Conservation (phyloP, 1,284 basidiomycete genomes). For the Erythrobasidium hasegawianum region DNA sequence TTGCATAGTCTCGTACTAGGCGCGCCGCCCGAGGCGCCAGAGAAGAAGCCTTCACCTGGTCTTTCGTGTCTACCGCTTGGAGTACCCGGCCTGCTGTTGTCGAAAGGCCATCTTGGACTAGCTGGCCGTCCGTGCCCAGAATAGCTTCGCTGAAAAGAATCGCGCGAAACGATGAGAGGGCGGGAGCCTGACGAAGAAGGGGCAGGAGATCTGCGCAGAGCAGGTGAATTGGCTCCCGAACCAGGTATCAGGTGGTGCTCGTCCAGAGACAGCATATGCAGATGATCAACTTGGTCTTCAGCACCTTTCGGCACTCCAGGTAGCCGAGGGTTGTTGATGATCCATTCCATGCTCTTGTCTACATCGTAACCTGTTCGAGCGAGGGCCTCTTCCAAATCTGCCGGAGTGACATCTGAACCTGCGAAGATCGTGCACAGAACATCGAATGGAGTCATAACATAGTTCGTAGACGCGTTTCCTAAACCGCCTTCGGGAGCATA, state of each 20-base stretch:
- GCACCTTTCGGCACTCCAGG: conserved; percentile 48
- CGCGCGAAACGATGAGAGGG: conserved; percentile 42
- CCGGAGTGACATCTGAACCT: conserved; percentile 71
- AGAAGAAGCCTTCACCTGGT: conserved; percentile 25
- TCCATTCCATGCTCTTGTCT: conserved; percentile 86
- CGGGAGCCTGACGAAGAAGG: conserved; percentile 36
- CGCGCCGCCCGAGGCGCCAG: conserved; percentile 32
- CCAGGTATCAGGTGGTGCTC: conserved; percentile 7
- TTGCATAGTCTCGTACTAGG: conserved; percentile 64
- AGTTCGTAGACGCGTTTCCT: conserved; percentile 27
- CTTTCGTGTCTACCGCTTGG: conserved; percentile 23
- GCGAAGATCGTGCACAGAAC: conserved; percentile 90
- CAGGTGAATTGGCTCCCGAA: conserved; percentile 4
- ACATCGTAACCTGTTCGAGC: conserved; percentile 86
- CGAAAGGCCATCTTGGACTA: conserved; percentile 32
- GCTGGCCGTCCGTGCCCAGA: conserved; percentile 7
- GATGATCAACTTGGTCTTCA: conserved; percentile 44
- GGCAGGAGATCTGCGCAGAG: neutral
- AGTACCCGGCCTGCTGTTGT: conserved; percentile 44
- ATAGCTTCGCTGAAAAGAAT: conserved; percentile 41
- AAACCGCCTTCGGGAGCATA: conserved; percentile 2
- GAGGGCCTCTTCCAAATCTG: conserved; percentile 88
- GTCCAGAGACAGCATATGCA: conserved; percentile 17
- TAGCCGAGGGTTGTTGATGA: conserved; percentile 60
- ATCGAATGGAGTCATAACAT: conserved; percentile 86